Base-by-base conservation (phyloP, 495 filamentous ascomycete species). In the Podospora appendiculata region DNA sequence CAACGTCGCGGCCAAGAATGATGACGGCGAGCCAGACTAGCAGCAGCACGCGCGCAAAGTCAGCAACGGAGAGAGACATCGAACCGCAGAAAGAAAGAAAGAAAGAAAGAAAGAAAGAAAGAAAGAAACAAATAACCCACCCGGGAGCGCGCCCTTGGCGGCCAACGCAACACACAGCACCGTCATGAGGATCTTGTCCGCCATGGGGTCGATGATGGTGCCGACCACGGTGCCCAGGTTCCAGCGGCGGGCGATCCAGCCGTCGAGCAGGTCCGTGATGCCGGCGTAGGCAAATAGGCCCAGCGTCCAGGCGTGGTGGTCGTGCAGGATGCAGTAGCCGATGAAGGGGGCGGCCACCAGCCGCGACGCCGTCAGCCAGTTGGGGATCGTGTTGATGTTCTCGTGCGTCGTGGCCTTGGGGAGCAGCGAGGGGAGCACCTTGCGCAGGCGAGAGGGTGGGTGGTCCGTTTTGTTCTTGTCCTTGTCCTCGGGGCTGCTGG, bases 171-270 rank as follows among this genome's bases (percentile, higher is more conserved):
- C 84, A 0, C 91, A 92, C 49, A 94, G 71, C 34, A 95, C 78
- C 3, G 90, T 96, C 93, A 98, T 97, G 54, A 97, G 74, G 10
- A 82, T 81, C 75, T 97, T 97, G 63, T 97, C 92, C 12, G 92
- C 92, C 87, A 95, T 93, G 10, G 92, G 92, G 60, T 97, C 92
- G 50, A 98, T 90, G 34, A 98, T 83, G 45, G 87, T 91, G n/a
- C 93, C 93, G 12, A 97, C 89, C 1, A 98, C 94, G 0, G 93
- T 97, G 68, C 90, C 85, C 10, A 89, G 81, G 39, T 90, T 84
- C 79, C 86, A 97, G 45, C 75, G 76, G 41, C 93, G 82, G 13
- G 93, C 93, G 52, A 98, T 90, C 72, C 82, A 96, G 39, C 93
- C 93, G 69, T 98, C 93, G 3, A 96, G 75, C 0, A 93, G 73